These are phyloP conservation scores for Metarhizium album DNA, from an alignment of 2,329 filamentous ascomycete genomes.

Conservation along the genomic window DNA sequence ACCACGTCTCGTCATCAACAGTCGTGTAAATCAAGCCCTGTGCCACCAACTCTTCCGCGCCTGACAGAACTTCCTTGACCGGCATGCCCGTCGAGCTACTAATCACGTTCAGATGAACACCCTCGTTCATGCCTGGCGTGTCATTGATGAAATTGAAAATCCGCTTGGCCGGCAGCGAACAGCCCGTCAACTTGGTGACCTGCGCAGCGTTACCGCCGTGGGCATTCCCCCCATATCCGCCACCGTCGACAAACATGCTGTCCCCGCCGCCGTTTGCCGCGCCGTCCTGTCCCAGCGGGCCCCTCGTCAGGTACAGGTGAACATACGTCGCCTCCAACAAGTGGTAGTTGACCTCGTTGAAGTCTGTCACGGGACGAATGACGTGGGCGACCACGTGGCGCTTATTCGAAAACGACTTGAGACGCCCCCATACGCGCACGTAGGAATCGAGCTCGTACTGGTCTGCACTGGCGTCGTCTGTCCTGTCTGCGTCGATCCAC, in stretches of 20 bases:
- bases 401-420: slow-evolving; percentile 79
- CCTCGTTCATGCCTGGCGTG: slow-evolving; percentile 65
- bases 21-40: slow-evolving; percentile 79
- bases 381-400: slow-evolving; percentile 70
- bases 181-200: slow-evolving; percentile 30
- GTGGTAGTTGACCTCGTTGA: slow-evolving; percentile 91
- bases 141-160: slow-evolving; percentile 62
- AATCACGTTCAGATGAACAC: slow-evolving; percentile 71
- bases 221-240: slow-evolving; percentile 25
- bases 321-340: slow-evolving; percentile 81
- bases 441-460: slow-evolving; percentile 61
- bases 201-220: slow-evolving; percentile 25
- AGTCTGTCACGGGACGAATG: slow-evolving; percentile 69
- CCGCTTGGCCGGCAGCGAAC: slow-evolving; percentile 50
- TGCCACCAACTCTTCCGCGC: slow-evolving; percentile 69
- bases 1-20: slow-evolving; percentile 87
- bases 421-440: slow-evolving; percentile 73
- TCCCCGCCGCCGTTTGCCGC: slow-evolving; percentile 25
- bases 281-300: slow-evolving; percentile 38
- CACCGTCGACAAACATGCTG: slow-evolving; percentile 47
- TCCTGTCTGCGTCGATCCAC: slow-evolving; percentile 61
- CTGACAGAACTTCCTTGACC: slow-evolving; percentile 59
- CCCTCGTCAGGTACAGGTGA: slow-evolving; percentile 73
- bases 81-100: slow-evolving; percentile 54
- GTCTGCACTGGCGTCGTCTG: slow-evolving; percentile 35